Conservation (phyloP, 305 asterid species). For the Fraxinus latifolia region DNA sequence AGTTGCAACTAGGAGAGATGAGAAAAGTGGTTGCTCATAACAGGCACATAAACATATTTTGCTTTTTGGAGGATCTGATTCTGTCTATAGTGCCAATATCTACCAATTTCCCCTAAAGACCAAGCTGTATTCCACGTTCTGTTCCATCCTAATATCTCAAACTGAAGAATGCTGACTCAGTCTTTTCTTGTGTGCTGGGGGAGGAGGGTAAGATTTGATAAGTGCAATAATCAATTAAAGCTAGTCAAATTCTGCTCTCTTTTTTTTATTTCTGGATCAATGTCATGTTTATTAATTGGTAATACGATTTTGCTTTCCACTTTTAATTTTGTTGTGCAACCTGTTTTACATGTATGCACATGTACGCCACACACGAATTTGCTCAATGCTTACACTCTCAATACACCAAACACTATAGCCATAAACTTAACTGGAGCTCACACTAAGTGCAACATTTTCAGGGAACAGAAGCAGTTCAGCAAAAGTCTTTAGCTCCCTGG, state of each 20-base stretch:
- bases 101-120: neutral
- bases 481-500: constrained; percentile 65
- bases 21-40: neutral
- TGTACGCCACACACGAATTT: neutral
- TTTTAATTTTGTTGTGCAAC: neutral
- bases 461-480: constrained; percentile 70
- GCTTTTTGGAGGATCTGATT: neutral
- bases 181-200: neutral
- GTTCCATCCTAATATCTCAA: neutral
- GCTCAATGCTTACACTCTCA: neutral
- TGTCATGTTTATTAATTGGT: neutral
- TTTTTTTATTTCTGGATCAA: neutral
- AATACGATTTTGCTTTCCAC: neutral
- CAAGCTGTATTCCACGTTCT: neutral
- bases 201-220: neutral
- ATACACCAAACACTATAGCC: neutral
- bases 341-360: neutral
- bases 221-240: neutral
- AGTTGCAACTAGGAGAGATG: neutral
- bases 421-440: constrained; percentile 5
- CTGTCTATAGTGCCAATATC: neutral
- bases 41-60: neutral
- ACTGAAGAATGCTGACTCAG: neutral
- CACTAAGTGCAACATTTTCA: constrained; percentile 23
- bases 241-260: neutral